Evolutionary conservation across 1,139 yeast genomes (phyloP), one percentile per base, ranked within the genome.

Genomic region (Suhomyces coccinellae): DNA sequence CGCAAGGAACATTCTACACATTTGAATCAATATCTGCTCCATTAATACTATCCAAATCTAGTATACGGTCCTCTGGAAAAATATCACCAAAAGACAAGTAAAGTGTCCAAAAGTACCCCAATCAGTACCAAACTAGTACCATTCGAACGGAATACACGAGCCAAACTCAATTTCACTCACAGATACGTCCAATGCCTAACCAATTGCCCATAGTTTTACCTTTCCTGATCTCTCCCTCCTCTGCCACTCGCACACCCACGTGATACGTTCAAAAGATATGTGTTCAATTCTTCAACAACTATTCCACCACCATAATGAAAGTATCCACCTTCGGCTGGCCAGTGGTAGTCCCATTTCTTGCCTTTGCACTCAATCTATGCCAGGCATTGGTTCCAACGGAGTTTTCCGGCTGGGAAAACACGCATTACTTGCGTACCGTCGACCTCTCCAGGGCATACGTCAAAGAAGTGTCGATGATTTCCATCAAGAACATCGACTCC

Each of bases 371-470:
- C 24, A 33, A 33, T 27, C 32, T 41, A 5, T 36, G 40, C 36
- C 37, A 33, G 24, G 44, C 44, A 41, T 41, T 41, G 44, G 20
- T 31, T 9, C 33, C 44, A 11, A 20, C 33, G 10, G 33, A 27
- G 3, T 36, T 36, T 36, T 36, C 39, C 20, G 45, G 45, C 15
- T 80, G 85, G 85, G 75, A 69, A 50, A 79, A 79, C 55, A 50
- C 55, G 37, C 69, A 71, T 35, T 76, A 74, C 54, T 57, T 65
- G 24, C 69, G 86, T 53, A 58, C 73, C 10, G 58, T 89, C 36
- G 97, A 90, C 58, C 73, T 90, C 45, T 62, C 79, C 29, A 80
- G 80, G 53, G 69, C 91, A 6, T 91, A 85, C 60, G 75, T 83
- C 44, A 81, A 80, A 54, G 96, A 87, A 61, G 70, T 80, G 12